Percentiles rank a stretch among this genome's conserved stretches.
Evolutionary conservation across 2,329 filamentous ascomycete species (phyloP).

Genomic region (Leptographium galeiforme): DNA sequence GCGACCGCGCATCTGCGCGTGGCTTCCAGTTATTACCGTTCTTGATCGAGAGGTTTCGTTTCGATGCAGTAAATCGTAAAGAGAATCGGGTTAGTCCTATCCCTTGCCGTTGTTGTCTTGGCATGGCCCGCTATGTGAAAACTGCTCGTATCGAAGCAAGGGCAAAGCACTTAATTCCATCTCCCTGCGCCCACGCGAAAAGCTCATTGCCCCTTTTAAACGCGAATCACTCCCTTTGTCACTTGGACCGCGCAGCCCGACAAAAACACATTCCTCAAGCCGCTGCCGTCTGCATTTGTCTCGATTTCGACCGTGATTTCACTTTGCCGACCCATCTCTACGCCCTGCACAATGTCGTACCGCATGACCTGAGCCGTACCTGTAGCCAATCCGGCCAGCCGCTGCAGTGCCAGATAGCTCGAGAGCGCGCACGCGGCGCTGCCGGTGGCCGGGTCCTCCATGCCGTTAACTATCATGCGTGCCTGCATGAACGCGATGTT

Average conservation of each 20-base stretch:
- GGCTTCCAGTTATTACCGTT: too few species aligned
- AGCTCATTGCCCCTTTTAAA: too few species aligned
- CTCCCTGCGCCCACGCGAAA: too few species aligned
- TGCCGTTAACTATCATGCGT: constrained; percentile 40
- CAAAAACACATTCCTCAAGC: constrained; percentile 16
- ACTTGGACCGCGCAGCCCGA: constrained; percentile 18
- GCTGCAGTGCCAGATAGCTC: constrained; percentile 37
- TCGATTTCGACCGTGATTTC: constrained; percentile 6
- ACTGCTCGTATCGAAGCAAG: too few species aligned
- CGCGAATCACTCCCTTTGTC: constrained; percentile 5
- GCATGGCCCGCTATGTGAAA: too few species aligned
- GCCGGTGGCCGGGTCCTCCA: constrained; percentile 50
- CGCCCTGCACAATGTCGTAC: constrained; percentile 48
- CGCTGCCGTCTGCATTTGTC: not conserved
- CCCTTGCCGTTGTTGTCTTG: too few species aligned
- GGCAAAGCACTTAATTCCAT: too few species aligned
- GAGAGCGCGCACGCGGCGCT: constrained; percentile 46
- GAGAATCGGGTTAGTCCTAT: too few species aligned
- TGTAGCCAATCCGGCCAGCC: constrained; percentile 15
- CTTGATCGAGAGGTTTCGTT: too few species aligned
- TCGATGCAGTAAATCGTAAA: too few species aligned
- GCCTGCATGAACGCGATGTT: constrained; percentile 32
- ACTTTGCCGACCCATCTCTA: constrained; percentile 51
- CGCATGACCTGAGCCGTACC: constrained; percentile 9
- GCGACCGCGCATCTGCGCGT: too few species aligned